Percentiles rank a stretch among this genome's conserved stretches.
Conservation (phyloP, 2,329 filamentous ascomycete genomes). For the Fusarium phyllophilum region DNA sequence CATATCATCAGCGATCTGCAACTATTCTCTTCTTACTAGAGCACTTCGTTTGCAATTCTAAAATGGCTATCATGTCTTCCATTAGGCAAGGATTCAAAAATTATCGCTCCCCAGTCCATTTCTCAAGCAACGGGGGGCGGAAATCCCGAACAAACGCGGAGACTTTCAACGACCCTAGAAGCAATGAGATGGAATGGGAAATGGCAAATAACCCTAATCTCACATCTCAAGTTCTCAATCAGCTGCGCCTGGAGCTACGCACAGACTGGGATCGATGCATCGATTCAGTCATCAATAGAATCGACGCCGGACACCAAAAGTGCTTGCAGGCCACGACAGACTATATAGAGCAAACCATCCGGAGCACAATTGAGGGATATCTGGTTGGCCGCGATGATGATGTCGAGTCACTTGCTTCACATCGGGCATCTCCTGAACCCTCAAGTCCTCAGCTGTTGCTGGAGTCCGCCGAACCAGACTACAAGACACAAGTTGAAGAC, state of each 20-base stretch:
- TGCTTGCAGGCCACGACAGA: neutral
- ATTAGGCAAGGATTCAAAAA: neutral
- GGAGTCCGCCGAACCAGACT: neutral
- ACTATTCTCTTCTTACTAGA: neutral
- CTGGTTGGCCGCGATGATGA: neutral
- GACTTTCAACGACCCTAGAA: neutral
- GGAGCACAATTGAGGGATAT: neutral
- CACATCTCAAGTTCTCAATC: neutral
- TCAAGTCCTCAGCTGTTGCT: neutral
- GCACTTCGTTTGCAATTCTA: neutral
- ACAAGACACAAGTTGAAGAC: neutral
- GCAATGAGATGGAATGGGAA: neutral
- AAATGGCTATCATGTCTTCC: neutral
- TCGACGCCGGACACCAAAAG: neutral
- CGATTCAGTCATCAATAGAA: neutral
- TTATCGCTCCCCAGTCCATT: neutral
- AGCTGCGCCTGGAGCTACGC: neutral
- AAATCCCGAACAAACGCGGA: neutral
- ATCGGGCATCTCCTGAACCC: neutral
- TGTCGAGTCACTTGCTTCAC: rapidly evolving
- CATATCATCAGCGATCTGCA: neutral
- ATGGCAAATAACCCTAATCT: neutral
- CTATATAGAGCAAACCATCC: neutral
- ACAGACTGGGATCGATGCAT: neutral
- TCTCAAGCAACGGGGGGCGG: neutral